phyloP scores from a whole-genome alignment of 176 grass and related monocot genomes.

The Juncus inflexus region DNA sequence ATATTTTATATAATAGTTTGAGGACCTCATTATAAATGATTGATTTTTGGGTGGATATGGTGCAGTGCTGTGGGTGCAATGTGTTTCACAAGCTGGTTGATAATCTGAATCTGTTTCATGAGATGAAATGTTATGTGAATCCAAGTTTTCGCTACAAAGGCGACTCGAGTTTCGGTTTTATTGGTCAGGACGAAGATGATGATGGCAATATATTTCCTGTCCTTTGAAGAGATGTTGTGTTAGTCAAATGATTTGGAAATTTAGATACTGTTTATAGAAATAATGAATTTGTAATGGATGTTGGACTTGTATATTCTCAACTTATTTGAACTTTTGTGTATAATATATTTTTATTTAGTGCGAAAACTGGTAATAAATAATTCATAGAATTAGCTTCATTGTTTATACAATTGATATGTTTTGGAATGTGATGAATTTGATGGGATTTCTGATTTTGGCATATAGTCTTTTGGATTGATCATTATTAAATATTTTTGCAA shows the following conservation, averaged over 20 bases:
- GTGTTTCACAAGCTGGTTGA: slow-evolving; percentile 91
- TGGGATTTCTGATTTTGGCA: no score
- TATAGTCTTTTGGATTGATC: no score
- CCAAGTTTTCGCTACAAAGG: slow-evolving; percentile 76
- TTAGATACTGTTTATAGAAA: slow-evolving; percentile 29
- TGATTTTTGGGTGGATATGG: neutral
- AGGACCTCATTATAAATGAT: no score
- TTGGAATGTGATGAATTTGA: no score
- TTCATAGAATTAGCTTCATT: no score
- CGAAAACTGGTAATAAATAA: no score
- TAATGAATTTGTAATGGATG: slow-evolving; percentile 2
- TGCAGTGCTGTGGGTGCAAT: slow-evolving; percentile 89
- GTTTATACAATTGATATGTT: no score
- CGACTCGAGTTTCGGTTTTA: slow-evolving; percentile 60
- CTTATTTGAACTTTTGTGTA: slow-evolving; percentile 43
- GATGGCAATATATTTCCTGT: slow-evolving; percentile 50
- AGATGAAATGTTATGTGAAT: slow-evolving; percentile 92
- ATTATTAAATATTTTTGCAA: neutral
- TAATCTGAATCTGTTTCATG: slow-evolving; percentile 93
- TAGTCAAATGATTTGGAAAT: neutral
- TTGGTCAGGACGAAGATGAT: slow-evolving; percentile 37
- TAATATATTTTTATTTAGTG: neutral
- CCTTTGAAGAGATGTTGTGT: slow-evolving; percentile 16
- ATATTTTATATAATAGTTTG: no score
- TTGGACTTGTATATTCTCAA: slow-evolving; percentile 19